Base-by-base conservation (phyloP, 2,329 filamentous ascomycete genomes). In the Penicillium brasilianum region DNA sequence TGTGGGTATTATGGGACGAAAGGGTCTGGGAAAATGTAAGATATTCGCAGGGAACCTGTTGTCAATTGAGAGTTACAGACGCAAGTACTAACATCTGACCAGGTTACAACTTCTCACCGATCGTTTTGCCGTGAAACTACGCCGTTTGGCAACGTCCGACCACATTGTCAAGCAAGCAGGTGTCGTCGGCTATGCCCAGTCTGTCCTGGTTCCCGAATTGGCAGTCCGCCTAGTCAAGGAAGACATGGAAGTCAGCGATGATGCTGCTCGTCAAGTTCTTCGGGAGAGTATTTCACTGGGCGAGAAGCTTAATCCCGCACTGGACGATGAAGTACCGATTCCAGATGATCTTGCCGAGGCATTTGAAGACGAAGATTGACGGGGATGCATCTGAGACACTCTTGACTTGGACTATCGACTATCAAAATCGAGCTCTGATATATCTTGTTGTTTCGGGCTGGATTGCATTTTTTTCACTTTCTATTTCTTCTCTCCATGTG, bases 1-100 rank as follows among this genome's bases (percentile, higher is more conserved):
- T 90, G 90, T 10, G 93, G 93, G 0, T 97, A 96, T 76, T 97
- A 96, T 76, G 93, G 93, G 1, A 85, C 88, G 2, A 85, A 88
- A 20, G 93, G 93, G 1, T 82, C 90, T 55, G 85, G 86, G 52
- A 78, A 85, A 55, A 91, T 97, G 84, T 90, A 87, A 59, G 66
- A 41, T 50, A 13, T 22, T 7, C 13, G 13, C 5, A 28, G 16
- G 22, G 28, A 28, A 11, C 14, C 8, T 2, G 25, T 32, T 6
- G 25, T 30, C 48, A 48, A 48, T 48, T 30, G 22, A 48, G 14
- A n/a, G 28, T n/a, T 10, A 10, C 22, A 16, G n/a, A 4, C 25
- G n/a, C 13, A n/a, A n/a, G n/a, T 9, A 30, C 28, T 53, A 11
- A 16, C 14, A 55, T 46, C 13, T 34, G 4, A 8, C 14, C 52